Percentiles rank a stretch among this genome's conserved stretches.
phyloP scores from a whole-genome alignment of 345 rosid species.

The Cochlearia excelsa region DNA sequence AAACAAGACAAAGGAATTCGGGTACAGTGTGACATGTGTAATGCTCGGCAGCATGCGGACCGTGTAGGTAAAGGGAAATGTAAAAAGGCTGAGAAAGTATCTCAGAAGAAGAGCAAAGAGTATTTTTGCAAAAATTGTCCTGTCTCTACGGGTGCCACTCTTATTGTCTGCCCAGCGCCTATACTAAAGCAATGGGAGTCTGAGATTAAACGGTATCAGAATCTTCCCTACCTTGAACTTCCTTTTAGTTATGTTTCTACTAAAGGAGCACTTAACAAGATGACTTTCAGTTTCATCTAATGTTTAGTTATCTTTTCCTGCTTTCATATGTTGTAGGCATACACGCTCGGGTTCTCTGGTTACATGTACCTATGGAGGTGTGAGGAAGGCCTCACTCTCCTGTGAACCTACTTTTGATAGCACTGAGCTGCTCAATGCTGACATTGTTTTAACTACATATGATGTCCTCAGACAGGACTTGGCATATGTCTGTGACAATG shows the following conservation, averaged over 20 bases:
- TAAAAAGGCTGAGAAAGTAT: constrained; percentile 30
- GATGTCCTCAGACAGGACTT: constrained; percentile 96
- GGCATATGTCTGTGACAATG: constrained; percentile 83
- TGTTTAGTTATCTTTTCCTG: too few species aligned
- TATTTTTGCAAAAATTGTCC: constrained; percentile 71
- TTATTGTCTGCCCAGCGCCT: constrained; percentile 93
- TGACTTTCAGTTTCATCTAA: constrained; percentile 22
- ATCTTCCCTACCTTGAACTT: constrained; percentile 21
- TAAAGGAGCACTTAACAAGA: constrained; percentile 15
- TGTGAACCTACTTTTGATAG: constrained; percentile 50
- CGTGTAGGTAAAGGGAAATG: constrained; percentile 79
- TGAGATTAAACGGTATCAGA: constrained; percentile 72
- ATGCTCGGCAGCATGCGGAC: constrained; percentile 99
- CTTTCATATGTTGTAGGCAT: constrained; percentile 55
- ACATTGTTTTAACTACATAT: constrained; percentile 84
- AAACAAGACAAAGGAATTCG: constrained; percentile 74
- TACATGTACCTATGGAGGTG: constrained; percentile 78
- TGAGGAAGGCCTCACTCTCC: constrained; percentile 59
- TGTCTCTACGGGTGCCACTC: constrained; percentile 85
- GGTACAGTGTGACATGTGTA: constrained; percentile 96
- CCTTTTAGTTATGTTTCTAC: constrained; percentile 12
- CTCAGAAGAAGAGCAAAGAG: constrained; percentile 52
- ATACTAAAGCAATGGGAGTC: constrained; percentile 94
- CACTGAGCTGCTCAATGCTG: constrained; percentile 62
- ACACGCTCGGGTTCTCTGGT: constrained; percentile 76